phyloP scores from a whole-genome alignment of 495 filamentous ascomycete species.

The Barbatosphaeria neglecta region DNA sequence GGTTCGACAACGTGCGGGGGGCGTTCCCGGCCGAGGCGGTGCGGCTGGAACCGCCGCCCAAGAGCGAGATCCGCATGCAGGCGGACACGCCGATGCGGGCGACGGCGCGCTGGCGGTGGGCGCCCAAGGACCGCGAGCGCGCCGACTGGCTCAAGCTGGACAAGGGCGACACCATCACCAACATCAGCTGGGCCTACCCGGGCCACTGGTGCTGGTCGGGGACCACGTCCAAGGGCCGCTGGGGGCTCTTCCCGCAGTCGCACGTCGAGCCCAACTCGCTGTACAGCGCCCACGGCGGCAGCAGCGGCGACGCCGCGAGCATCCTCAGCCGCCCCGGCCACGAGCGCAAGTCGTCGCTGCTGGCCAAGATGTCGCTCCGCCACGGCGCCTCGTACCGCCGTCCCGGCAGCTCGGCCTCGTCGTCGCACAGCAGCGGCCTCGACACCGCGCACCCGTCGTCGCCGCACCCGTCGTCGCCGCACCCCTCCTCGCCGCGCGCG shows the following conservation, averaged over 20 bases:
- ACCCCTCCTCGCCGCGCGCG: not conserved
- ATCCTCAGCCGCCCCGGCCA: conserved; percentile 16
- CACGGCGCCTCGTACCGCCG: conserved; percentile 5
- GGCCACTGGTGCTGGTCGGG: conserved; percentile 43
- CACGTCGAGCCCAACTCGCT: conserved; percentile 24
- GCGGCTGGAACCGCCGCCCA: conserved; percentile 23
- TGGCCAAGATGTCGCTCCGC: conserved; percentile 19
- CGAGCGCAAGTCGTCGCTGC: conserved; percentile 16
- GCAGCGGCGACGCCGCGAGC: conserved; percentile 12
- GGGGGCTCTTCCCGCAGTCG: conserved; percentile 34
- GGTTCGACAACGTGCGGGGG: conserved; percentile 31
- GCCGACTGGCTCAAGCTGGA: conserved; percentile 34
- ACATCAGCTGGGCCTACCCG: conserved; percentile 25
- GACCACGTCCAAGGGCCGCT: conserved; percentile 27
- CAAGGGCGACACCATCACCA: conserved; percentile 33
- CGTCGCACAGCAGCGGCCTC: not conserved
- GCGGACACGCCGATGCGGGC: conserved; percentile 21
- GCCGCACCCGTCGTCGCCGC: not conserved
- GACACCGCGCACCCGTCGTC: not conserved
- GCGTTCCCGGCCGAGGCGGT: conserved; percentile 30
- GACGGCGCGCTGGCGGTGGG: conserved; percentile 33
- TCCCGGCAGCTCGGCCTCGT: not conserved
- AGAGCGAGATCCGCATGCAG: conserved; percentile 22
- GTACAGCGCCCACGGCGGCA: conserved; percentile 10
- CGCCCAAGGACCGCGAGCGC: conserved; percentile 25